These are phyloP conservation scores for Ilex paraguariensis DNA, from an alignment of 305 asterid genomes.

Conservation along the genomic window DNA sequence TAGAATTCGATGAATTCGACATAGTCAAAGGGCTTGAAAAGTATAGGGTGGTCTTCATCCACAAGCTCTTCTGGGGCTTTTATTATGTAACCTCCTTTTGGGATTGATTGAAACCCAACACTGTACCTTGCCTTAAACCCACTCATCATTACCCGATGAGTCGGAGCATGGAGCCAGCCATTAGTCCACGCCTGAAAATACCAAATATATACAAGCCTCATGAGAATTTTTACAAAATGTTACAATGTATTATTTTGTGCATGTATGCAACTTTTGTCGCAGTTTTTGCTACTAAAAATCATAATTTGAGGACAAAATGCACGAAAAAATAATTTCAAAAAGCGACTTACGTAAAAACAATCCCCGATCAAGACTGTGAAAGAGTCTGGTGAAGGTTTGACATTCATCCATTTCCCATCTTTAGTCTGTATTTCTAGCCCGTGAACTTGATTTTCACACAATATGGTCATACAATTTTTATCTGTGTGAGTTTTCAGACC, in stretches of 20 bases:
- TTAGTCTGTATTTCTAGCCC: slow-evolving; percentile 44
- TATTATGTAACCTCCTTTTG: slow-evolving; percentile 31
- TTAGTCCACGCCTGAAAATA: slow-evolving; percentile 54
- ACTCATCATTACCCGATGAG: slow-evolving; percentile 50
- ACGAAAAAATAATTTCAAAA: not conserved
- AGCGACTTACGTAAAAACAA: slow-evolving; percentile 31
- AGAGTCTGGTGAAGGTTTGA: slow-evolving; percentile 30
- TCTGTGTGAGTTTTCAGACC: slow-evolving; percentile 48
- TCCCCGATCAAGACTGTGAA: slow-evolving; percentile 50
- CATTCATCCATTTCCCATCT: slow-evolving; percentile 46
- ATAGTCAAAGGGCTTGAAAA: slow-evolving; percentile 51
- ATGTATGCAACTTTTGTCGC: no score
- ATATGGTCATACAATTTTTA: slow-evolving; percentile 35
- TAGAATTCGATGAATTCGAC: slow-evolving; percentile 35
- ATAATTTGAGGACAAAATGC: not conserved
- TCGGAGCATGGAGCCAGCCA: slow-evolving; percentile 36
- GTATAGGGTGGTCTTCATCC: slow-evolving; percentile 38
- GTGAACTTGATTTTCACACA: slow-evolving; percentile 32
- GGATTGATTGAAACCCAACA: slow-evolving; percentile 36
- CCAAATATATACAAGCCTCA: no score
- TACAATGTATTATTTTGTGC: not conserved
- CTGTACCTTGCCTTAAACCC: slow-evolving; percentile 46
- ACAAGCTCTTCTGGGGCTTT: slow-evolving; percentile 44
- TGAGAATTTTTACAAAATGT: not conserved
- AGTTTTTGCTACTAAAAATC: no score